These are phyloP conservation scores for Harrya chromipes DNA, from an alignment of 768 basidiomycete species.

Conservation along the genomic window DNA sequence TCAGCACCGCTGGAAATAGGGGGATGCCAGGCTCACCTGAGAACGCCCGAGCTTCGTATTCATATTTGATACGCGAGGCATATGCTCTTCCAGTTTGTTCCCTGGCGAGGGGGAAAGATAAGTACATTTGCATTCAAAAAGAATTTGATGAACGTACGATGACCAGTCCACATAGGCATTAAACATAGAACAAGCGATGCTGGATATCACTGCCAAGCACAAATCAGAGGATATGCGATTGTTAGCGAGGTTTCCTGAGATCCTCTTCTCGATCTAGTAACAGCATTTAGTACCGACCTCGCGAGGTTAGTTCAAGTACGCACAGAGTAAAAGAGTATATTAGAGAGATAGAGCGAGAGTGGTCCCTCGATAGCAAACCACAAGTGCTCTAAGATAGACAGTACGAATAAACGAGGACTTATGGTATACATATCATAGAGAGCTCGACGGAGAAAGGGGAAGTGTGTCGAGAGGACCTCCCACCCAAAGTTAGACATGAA, in stretches of 20 bases:
- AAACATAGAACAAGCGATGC: conserved; percentile 18
- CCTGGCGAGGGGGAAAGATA: conserved; percentile 1
- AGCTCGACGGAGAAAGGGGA: conserved; percentile 15
- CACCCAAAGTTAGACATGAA: conserved; percentile 8
- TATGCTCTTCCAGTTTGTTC: conserved; percentile 3
- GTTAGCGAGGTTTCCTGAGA: conserved; percentile 1
- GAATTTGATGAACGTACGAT: conserved; percentile 13
- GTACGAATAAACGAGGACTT: conserved; percentile 18
- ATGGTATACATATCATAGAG: conserved; percentile 21
- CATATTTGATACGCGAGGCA: conserved; percentile 19
- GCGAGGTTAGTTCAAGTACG: not conserved
- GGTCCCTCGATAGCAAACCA: conserved; percentile 21
- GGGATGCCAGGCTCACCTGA: conserved; percentile 5
- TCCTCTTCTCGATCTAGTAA: conserved; percentile 21
- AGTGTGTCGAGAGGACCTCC: not conserved
- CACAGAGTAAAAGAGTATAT: conserved; percentile 18
- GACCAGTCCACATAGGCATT: conserved; percentile 12
- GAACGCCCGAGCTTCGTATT: conserved; percentile 19
- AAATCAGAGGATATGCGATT: conserved; percentile 2
- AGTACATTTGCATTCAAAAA: not conserved
- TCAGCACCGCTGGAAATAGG: not conserved
- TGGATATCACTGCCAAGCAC: conserved; percentile 9
- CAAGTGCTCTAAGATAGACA: conserved; percentile 6
- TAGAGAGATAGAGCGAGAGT: conserved; percentile 24
- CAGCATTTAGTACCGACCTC: not conserved